Evolutionary conservation across 2,329 filamentous ascomycete genomes (phyloP).

Genomic region (Diaporthe longicolla): DNA sequence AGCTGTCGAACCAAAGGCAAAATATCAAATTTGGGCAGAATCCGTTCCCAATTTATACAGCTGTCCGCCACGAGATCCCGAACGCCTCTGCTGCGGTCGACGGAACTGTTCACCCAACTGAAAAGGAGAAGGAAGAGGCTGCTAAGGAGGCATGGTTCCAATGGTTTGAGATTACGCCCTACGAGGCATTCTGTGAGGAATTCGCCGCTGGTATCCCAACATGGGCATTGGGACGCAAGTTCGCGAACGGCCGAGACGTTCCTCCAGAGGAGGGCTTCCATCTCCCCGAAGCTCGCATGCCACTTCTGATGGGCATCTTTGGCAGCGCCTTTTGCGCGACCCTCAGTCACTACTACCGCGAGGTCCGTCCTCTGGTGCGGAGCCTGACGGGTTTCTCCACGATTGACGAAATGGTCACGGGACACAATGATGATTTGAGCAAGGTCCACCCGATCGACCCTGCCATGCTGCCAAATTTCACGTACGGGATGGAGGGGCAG

Average conservation of each 20-base stretch:
- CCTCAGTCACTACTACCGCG: conserved; percentile 94
- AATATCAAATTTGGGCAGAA: conserved; percentile 84
- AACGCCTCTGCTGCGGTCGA: conserved; percentile 61
- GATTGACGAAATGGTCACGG: conserved; percentile 86
- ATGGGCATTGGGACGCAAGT: conserved; percentile 90
- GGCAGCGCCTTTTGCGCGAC: conserved; percentile 97
- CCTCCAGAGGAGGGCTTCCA: conserved; percentile 76
- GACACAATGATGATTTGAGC: conserved; percentile 84
- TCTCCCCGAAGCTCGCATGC: conserved; percentile 86
- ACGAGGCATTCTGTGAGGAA: conserved; percentile 96
- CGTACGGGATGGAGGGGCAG: conserved; percentile 82
- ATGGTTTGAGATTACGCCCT: conserved; percentile 96
- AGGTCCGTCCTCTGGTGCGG: conserved; percentile 86
- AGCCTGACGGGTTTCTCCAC: conserved; percentile 81
- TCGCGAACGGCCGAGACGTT: conserved; percentile 78
- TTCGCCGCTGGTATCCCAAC: conserved; percentile 92
- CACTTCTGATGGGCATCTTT: conserved; percentile 93
- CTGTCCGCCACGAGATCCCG: conserved; percentile 95
- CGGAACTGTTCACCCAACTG: conserved; percentile 53
- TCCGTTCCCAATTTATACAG: conserved; percentile 94
- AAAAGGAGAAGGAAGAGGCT: conserved; percentile 66
- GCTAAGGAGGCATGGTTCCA: conserved; percentile 91
- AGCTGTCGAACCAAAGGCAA: conserved; percentile 87
- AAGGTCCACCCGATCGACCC: conserved; percentile 97
- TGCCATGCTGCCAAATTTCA: conserved; percentile 90